Base-by-base conservation (phyloP, 1,284 basidiomycete genomes). In the Boletus hoseneyae region DNA sequence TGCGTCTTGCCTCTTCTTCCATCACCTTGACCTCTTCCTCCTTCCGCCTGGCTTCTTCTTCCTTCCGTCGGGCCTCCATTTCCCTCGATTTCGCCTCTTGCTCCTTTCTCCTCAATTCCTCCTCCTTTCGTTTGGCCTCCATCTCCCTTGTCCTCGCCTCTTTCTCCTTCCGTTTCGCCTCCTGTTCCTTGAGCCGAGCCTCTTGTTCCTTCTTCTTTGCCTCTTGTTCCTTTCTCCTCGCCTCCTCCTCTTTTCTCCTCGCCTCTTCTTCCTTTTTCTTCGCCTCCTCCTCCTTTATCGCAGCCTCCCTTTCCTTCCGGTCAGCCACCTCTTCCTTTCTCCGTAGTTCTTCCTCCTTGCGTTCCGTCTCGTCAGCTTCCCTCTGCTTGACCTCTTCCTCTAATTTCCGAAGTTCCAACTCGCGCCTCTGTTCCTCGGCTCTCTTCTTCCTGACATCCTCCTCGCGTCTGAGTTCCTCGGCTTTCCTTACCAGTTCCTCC, bases 321-420 rank as follows among this genome's bases (percentile, higher is more conserved):
- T 32, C 19, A 7, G 60, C 59, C 48, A 65, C 66, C 42, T 71
- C 66, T 41, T 66, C 63, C 51, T 68, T 68, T 40, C 53, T 58
- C 27, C 52, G 56, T 6, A 62, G 59, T 45, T 70, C 66, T 36
- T 64, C 57, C 42, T 62, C 59, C 53, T 60, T 63, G 38, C 52
- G 60, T 35, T 48, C 47, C 1, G 51, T 50, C 15, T 63, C 60
- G 3, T 67, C 61, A 2, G 55, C 57, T 8, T 56, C 55, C 39
- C 54, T 53, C 38, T 43, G 55, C 40, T 33, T 63, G 7, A 42
- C 50, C 37, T 55, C 58, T 34, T 59, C 57, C 36, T 66, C 59
- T 16, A 49, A 35, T 25, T 49, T 51, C 25, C 50, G 50, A 18
- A 13, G 18, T 46, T 59, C 64, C n/a, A 67, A 65, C 29, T 65